phyloP scores from a whole-genome alignment of 371 early-diverging fungal species.

The Rhizomucor miehei region DNA sequence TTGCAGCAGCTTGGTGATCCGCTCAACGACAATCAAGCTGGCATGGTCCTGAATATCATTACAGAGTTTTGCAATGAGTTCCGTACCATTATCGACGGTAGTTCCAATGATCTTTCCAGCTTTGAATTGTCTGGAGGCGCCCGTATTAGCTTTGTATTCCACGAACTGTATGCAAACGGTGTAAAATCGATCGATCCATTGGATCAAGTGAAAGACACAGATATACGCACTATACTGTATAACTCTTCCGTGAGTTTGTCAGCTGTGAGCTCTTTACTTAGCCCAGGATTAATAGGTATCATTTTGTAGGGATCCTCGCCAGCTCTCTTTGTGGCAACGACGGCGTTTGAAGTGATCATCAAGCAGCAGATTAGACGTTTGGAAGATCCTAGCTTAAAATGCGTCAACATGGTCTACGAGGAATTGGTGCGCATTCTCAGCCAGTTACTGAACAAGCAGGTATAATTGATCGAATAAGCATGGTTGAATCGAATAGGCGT shows the following conservation, averaged over 20 bases:
- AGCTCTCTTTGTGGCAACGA: slow-evolving; percentile 95
- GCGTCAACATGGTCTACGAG: slow-evolving; percentile 92
- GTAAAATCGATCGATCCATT: slow-evolving; percentile 94
- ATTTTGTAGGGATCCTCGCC: slow-evolving; percentile 85
- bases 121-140: slow-evolving; percentile 98
- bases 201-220: slow-evolving; percentile 95
- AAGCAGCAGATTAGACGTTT: slow-evolving; percentile 96
- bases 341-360: slow-evolving; percentile 97
- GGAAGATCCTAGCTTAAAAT: slow-evolving; percentile 95
- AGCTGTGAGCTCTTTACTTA: neutral
- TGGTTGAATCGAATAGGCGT: no score
- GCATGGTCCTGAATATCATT: slow-evolving; percentile 89
- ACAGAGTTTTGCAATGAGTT: slow-evolving; percentile 97
- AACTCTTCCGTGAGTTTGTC: slow-evolving; percentile 82
- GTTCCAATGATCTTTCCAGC: slow-evolving; percentile 86
- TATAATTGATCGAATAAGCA: no score
- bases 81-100: slow-evolving; percentile 92
- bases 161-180: slow-evolving; percentile 92
- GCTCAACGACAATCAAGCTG: slow-evolving; percentile 72
- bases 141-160: slow-evolving; percentile 97
- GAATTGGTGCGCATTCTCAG: slow-evolving; percentile 93
- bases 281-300: no score
- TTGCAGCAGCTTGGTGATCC: slow-evolving; percentile 90
- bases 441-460: slow-evolving; percentile 86
- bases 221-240: slow-evolving; percentile 97